Conservation (phyloP, 768 basidiomycete genomes). For the Hygrophoropsis aurantiaca region DNA sequence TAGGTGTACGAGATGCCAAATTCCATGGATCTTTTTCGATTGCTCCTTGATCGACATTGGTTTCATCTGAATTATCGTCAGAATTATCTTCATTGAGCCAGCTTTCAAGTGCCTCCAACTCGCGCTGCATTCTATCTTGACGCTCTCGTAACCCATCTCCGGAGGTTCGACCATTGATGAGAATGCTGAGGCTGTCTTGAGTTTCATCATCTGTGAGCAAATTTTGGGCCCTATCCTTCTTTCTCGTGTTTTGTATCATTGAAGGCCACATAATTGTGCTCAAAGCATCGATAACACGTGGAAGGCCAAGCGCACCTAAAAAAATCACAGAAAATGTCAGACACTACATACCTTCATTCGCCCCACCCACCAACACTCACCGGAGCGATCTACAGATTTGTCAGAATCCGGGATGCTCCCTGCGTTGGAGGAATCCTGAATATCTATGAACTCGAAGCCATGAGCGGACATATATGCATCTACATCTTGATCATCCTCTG, state of each 20-base stretch:
- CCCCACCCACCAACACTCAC: constrained; percentile 11
- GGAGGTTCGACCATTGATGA: constrained; percentile 1
- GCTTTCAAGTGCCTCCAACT: constrained; percentile 58
- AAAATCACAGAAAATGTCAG: not conserved
- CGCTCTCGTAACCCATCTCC: not conserved
- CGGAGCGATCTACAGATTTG: constrained; percentile 8
- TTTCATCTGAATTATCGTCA: constrained; percentile 11
- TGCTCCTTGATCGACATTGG: constrained; percentile 7
- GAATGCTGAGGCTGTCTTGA: constrained; percentile 4
- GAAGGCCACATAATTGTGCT: constrained; percentile 91
- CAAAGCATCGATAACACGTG: constrained; percentile 74
- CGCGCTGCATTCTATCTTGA: constrained; percentile 40
- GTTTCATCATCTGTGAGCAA: not conserved
- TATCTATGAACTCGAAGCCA: constrained; percentile 78
- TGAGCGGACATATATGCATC: constrained; percentile 66
- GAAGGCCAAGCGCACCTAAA: constrained; percentile 53
- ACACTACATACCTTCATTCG: not conserved
- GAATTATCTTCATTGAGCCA: constrained; percentile 54
- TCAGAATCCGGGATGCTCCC: not conserved
- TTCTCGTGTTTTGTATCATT: constrained; percentile 45
- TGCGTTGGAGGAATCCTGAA: constrained; percentile 7
- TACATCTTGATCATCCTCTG: constrained; percentile 52
- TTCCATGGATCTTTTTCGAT: constrained; percentile 40
- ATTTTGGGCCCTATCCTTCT: not conserved
- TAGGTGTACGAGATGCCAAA: constrained; percentile 30